Evolutionary conservation across 139 green algal species (phyloP).

Genomic region (Mychonastes homosphaera): DNA sequence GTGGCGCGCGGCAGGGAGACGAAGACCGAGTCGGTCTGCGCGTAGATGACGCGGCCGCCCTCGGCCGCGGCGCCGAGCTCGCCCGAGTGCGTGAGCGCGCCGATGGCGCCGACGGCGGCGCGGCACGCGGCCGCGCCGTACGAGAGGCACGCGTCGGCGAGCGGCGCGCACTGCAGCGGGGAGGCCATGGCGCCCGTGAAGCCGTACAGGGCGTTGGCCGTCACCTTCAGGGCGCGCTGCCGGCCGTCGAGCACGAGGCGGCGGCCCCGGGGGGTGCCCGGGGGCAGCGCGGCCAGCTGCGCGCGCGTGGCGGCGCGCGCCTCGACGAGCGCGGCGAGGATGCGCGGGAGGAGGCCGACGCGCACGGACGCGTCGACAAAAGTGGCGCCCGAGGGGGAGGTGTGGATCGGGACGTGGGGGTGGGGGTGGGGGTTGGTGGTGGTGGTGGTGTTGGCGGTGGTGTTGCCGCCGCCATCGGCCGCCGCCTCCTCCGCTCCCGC

Average conservation of each 20-base stretch:
- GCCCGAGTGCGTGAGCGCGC: slow-evolving; percentile 5
- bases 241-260: slow-evolving; percentile 56
- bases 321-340: slow-evolving; percentile 55
- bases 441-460: neutral
- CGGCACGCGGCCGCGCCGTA: slow-evolving; percentile 40
- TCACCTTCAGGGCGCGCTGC: slow-evolving; percentile 78
- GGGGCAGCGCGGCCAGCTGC: neutral
- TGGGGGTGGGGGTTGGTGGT: neutral
- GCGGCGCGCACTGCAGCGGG: slow-evolving; percentile 54
- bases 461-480: neutral
- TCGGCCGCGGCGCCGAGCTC: slow-evolving; percentile 12
- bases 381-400: slow-evolving; percentile 35
- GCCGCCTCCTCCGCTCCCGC: too few species aligned
- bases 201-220: slow-evolving; percentile 70
- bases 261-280: too few species aligned
- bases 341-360: slow-evolving; percentile 52
- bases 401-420: neutral
- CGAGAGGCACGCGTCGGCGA: slow-evolving; percentile 74
- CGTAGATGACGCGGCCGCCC: neutral
- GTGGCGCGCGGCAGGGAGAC: slow-evolving; percentile 32
- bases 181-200: slow-evolving; percentile 31
- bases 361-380: slow-evolving; percentile 35
- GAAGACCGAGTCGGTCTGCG: slow-evolving; percentile 66
- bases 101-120: slow-evolving; percentile 31
- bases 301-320: slow-evolving; percentile 39